Evolutionary conservation across 202 grass and related monocot genomes (phyloP).

Genomic region (Setaria italica): DNA sequence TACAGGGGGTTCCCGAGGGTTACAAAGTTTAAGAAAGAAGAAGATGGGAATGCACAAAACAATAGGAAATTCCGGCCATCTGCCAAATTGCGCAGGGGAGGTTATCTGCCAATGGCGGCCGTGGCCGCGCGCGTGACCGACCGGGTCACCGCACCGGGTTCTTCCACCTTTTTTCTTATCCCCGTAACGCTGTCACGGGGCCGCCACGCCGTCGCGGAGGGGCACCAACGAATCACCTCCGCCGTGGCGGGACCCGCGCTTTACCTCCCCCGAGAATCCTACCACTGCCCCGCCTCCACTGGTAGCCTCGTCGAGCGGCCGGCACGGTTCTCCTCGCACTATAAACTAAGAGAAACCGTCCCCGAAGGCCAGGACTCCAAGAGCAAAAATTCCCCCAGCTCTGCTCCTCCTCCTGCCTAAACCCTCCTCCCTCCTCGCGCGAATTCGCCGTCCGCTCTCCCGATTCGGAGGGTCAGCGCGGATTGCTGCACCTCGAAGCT

Average conservation of each 20-base stretch:
- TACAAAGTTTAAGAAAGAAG: no score
- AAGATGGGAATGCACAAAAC: neutral
- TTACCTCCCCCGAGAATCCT: constrained; percentile 25
- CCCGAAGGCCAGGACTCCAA: neutral
- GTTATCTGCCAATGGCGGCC: neutral
- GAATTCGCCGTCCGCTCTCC: neutral
- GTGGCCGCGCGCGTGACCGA: neutral
- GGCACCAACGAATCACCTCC: neutral
- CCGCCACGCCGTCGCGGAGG: neutral
- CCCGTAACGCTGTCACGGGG: constrained; percentile 36
- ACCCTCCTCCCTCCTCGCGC: neutral
- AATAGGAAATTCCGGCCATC: neutral
- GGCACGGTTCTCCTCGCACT: constrained; percentile 35
- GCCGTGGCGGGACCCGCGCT: constrained; percentile 4
- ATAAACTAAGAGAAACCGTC: constrained; percentile 31
- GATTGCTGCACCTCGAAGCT: neutral
- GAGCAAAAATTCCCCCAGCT: constrained; percentile 28
- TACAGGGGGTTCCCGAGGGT: no score
- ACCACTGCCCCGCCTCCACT: neutral
- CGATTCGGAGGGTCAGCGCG: neutral
- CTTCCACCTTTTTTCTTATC: neutral
- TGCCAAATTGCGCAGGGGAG: neutral
- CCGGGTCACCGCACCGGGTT: neutral
- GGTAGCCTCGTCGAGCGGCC: constrained; percentile 18
- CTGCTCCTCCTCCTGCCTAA: neutral